Conservation (phyloP, 2,329 filamentous ascomycete genomes). For the Aspergillus novoparasiticus region DNA sequence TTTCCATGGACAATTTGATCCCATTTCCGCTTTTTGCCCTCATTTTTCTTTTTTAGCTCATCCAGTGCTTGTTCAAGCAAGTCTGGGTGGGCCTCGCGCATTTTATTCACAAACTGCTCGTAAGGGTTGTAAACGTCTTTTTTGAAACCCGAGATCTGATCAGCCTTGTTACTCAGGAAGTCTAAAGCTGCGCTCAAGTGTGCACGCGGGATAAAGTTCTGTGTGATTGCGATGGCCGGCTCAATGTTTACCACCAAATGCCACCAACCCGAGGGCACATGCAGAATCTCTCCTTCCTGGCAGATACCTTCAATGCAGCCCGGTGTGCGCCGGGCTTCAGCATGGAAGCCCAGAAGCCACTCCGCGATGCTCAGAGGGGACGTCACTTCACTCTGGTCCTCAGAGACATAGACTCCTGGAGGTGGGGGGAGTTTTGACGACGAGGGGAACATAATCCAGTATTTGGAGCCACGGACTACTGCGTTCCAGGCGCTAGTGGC, state of each 20-base stretch:
- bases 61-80: conserved; percentile 67
- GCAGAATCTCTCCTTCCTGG: conserved; percentile 78
- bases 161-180: conserved; percentile 78
- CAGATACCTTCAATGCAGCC: conserved; percentile 88
- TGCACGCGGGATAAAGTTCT: conserved; percentile 85
- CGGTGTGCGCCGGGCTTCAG: conserved; percentile 72
- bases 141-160: conserved; percentile 85
- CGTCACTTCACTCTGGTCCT: conserved; percentile 90
- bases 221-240: conserved; percentile 82
- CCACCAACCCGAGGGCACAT: conserved; percentile 96
- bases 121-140: conserved; percentile 72
- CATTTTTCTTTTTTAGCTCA: conserved; percentile 64
- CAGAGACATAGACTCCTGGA: conserved; percentile 86
- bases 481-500: conserved; percentile 87
- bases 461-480: conserved; percentile 84
- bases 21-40: conserved; percentile 80
- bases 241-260: conserved; percentile 92
- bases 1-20: conserved; percentile 69
- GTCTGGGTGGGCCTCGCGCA: conserved; percentile 65
- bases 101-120: conserved; percentile 70
- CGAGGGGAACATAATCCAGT: conserved; percentile 98
- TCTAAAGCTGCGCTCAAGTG: conserved; percentile 74
- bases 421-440: conserved; percentile 64
- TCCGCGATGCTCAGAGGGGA: conserved; percentile 95
- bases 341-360: conserved; percentile 89